These are phyloP conservation scores for Monotropa hypopitys DNA, from an alignment of 179 eudicot genomes.

Conservation along the genomic window DNA sequence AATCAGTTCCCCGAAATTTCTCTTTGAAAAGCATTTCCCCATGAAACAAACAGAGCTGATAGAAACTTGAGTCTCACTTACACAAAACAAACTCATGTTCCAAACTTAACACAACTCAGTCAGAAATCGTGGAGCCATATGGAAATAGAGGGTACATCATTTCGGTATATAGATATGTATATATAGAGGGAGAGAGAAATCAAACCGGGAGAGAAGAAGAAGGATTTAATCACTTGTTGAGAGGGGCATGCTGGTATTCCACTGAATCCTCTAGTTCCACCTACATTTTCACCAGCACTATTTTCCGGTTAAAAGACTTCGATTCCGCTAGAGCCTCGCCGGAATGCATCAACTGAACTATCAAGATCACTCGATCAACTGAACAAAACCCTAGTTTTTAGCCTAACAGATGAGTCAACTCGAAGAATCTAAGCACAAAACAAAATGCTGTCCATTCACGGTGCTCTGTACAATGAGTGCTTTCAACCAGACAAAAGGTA, in stretches of 20 bases:
- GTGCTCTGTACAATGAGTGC: background rate
- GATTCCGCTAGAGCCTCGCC: conserved; percentile 16
- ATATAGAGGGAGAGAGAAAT: background rate
- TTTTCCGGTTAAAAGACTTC: conserved; percentile 18
- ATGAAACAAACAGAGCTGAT: background rate
- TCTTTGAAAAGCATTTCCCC: background rate
- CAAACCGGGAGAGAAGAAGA: background rate
- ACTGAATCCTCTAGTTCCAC: conserved; percentile 5
- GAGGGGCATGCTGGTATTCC: conserved; percentile 2
- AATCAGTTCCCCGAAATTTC: background rate
- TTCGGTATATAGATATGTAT: background rate
- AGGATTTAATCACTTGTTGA: conserved; percentile 4
- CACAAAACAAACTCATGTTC: background rate
- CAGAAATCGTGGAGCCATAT: background rate
- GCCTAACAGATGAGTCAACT: background rate
- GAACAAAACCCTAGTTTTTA: background rate
- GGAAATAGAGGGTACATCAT: background rate
- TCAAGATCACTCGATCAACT: conserved; percentile 13
- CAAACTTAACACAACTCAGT: background rate
- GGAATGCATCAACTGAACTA: conserved; percentile 57
- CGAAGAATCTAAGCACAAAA: background rate
- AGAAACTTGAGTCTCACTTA: background rate
- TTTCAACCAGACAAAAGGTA: background rate
- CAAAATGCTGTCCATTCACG: background rate
- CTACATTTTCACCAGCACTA: conserved; percentile 29